Percentiles rank a stretch among this genome's conserved stretches.
Evolutionary conservation across 106 monocot species (phyloP).

Genomic region (Agapanthus africanus): DNA sequence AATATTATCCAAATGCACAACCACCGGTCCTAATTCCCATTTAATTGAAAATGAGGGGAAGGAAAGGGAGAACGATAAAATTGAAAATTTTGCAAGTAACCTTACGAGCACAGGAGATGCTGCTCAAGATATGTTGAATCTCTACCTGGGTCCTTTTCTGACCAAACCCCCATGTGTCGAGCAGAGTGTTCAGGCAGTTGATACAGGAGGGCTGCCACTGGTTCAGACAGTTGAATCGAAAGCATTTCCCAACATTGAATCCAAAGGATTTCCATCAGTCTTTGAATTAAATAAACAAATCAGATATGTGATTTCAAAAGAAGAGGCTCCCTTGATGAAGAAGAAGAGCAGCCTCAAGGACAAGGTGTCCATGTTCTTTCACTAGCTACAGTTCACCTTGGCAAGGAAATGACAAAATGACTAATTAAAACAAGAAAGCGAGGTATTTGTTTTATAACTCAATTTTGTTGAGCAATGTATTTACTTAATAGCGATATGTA

Average conservation of each 20-base stretch:
- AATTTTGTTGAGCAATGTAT: too few species aligned
- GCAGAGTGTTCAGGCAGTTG: slow-evolving; percentile 3
- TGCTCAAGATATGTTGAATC: slow-evolving; percentile 58
- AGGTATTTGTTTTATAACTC: slow-evolving; percentile 12
- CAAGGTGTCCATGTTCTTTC: slow-evolving; percentile 40
- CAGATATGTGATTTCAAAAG: background rate
- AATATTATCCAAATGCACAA: slow-evolving; percentile 28
- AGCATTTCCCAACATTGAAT: slow-evolving; percentile 4
- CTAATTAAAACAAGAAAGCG: background rate
- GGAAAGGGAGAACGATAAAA: slow-evolving; percentile 9
- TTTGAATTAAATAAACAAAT: slow-evolving; percentile 9
- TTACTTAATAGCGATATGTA: too few species aligned
- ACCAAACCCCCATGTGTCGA: slow-evolving; percentile 18
- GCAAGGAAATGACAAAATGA: background rate
- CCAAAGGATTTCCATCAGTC: background rate
- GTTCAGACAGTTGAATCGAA: too few species aligned
- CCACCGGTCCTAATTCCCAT: slow-evolving; percentile 1
- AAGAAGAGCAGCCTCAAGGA: slow-evolving; percentile 74
- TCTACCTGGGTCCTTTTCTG: slow-evolving; percentile 55
- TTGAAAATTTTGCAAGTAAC: slow-evolving; percentile 5
- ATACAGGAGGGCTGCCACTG: background rate
- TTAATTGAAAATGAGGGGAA: slow-evolving; percentile 5
- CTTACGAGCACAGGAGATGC: slow-evolving; percentile 28
- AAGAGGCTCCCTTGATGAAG: slow-evolving; percentile 31
- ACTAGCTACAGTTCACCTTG: slow-evolving; percentile 2